Conservation (phyloP, 2,329 filamentous ascomycete genomes). For the Fusarium redolens region DNA sequence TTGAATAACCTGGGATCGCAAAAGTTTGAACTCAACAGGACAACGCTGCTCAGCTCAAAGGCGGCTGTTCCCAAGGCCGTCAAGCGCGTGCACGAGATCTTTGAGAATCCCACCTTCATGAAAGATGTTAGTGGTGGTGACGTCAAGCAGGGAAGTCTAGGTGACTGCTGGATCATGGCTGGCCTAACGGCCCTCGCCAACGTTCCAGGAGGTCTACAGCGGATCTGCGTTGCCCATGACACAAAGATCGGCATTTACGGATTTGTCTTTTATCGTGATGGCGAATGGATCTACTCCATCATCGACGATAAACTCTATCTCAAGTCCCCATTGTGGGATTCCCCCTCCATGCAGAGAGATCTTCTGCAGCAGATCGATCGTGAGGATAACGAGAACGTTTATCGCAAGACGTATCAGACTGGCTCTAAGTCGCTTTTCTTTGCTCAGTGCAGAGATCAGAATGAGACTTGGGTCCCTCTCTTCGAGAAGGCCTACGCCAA, state of each 20-base stretch:
- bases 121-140: constrained; percentile 75
- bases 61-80: constrained; percentile 75
- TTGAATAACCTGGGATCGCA: constrained; percentile 64
- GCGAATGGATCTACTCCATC: constrained; percentile 92
- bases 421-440: constrained; percentile 84
- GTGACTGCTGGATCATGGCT: constrained; percentile 88
- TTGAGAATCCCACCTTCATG: constrained; percentile 77
- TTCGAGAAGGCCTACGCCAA: constrained; percentile 88
- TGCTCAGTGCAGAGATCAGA: constrained; percentile 77
- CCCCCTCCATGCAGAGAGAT: constrained; percentile 78
- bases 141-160: constrained; percentile 80
- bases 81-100: constrained; percentile 80
- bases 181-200: constrained; percentile 81
- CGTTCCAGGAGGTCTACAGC: constrained; percentile 75
- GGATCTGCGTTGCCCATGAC: constrained; percentile 80
- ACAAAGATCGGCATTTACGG: constrained; percentile 84
- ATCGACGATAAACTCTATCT: constrained; percentile 92
- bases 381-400: constrained; percentile 77
- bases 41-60: constrained; percentile 58
- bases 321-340: constrained; percentile 84
- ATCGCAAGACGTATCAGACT: constrained; percentile 77
- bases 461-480: constrained; percentile 85
- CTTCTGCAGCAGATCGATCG: constrained; percentile 81
- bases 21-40: constrained; percentile 63
- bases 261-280: constrained; percentile 89